phyloP scores from a whole-genome alignment of 139 green algal species.

The Eudorina sp. region DNA sequence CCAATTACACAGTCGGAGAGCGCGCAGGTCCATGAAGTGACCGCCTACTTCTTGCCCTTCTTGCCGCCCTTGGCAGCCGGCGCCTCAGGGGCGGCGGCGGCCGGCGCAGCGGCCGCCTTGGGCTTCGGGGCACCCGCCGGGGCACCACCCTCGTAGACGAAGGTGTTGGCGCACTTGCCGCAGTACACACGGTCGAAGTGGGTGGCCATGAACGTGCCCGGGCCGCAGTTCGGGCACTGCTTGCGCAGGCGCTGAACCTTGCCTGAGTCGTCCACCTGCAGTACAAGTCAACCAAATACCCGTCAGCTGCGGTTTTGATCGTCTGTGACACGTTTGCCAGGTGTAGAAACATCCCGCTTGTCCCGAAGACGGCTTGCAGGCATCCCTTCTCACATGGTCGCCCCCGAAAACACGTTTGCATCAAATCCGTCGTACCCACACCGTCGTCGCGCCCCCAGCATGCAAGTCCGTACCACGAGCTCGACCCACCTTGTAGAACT shows the following conservation, averaged over 20 bases:
- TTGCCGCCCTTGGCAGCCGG: slow-evolving; percentile 65
- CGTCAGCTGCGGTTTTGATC: too few relatives aligned
- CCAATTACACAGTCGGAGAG: too few relatives aligned
- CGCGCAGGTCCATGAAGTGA: too few relatives aligned
- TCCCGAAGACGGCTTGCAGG: too few relatives aligned
- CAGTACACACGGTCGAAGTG: slow-evolving; percentile 98
- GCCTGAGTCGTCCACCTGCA: slow-evolving; percentile 94
- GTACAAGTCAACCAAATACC: too few relatives aligned
- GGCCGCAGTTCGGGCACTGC: slow-evolving; percentile 95
- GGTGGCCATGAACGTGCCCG: slow-evolving; percentile 98
- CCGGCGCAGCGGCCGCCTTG: slow-evolving; percentile 47
- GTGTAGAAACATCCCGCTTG: too few relatives aligned
- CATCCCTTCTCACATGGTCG: too few relatives aligned
- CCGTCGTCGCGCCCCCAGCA: too few relatives aligned
- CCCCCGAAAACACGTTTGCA: too few relatives aligned
- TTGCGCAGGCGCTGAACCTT: slow-evolving; percentile 98
- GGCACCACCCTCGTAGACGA: slow-evolving; percentile 68
- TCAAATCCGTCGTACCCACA: too few relatives aligned
- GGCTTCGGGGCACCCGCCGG: slow-evolving; percentile 54
- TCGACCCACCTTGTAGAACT: slow-evolving; percentile 81
- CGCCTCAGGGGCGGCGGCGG: slow-evolving; percentile 34
- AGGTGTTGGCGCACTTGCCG: slow-evolving; percentile 92
- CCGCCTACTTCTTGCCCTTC: slow-evolving; percentile 73
- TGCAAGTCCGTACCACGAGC: too few relatives aligned
- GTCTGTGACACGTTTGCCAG: too few relatives aligned